Evolutionary conservation across 805 yeast species (phyloP).

Genomic region (Barnettozyma wickerhamii): DNA sequence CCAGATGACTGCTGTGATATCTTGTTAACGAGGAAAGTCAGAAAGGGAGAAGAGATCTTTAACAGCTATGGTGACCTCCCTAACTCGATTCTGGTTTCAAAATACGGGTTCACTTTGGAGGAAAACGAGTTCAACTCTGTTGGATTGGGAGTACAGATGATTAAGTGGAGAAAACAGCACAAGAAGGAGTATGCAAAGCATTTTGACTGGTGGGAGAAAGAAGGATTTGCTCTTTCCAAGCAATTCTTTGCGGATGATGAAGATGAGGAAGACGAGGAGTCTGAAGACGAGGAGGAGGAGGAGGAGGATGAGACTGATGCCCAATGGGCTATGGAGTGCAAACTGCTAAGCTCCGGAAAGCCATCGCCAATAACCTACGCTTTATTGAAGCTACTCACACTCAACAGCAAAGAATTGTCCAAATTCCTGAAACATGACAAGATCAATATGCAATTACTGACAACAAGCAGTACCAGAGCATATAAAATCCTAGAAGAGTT

Average conservation of each 20-base stretch:
- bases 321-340: slow-evolving; percentile 42
- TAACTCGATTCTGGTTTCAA: slow-evolving; percentile 60
- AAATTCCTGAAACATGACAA: slow-evolving; percentile 22
- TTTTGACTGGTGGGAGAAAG: slow-evolving; percentile 45
- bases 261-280: slow-evolving; percentile 13
- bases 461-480: slow-evolving; percentile 17
- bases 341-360: slow-evolving; percentile 37
- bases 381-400: slow-evolving; percentile 31
- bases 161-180: slow-evolving; percentile 29
- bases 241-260: slow-evolving; percentile 12
- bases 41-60: slow-evolving; percentile 57
- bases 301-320: slow-evolving; percentile 25
- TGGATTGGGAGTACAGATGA: slow-evolving; percentile 50
- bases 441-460: slow-evolving; percentile 14
- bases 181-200: slow-evolving; percentile 33
- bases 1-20: slow-evolving; percentile 71
- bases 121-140: slow-evolving; percentile 54
- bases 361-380: slow-evolving; percentile 44
- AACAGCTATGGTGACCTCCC: slow-evolving; percentile 79
- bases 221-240: slow-evolving; percentile 35
- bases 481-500: slow-evolving; percentile 18
- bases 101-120: slow-evolving; percentile 71
- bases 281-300: slow-evolving; percentile 11
- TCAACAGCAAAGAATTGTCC: slow-evolving; percentile 25
- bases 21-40: slow-evolving; percentile 40